Conservation (phyloP, 331 rosid genomes). For the Telfairia occidentalis region DNA sequence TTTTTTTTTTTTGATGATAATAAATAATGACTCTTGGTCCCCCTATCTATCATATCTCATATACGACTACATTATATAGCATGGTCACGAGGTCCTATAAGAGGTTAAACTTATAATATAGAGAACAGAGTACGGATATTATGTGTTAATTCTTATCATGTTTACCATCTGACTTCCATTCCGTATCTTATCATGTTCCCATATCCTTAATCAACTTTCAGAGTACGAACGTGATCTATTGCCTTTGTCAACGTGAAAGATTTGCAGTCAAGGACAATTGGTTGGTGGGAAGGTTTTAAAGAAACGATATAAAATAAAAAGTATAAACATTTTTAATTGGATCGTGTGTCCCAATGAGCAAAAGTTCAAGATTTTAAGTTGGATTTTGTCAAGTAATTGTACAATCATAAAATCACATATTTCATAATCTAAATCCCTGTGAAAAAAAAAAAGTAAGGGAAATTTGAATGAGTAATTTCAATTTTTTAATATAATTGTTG, state of each 20-base stretch:
- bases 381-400: not conserved
- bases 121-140: not conserved
- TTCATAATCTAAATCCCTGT: not conserved
- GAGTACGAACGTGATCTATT: not conserved
- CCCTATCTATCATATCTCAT: not conserved
- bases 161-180: slow-evolving; percentile 22
- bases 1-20: too few relatives aligned
- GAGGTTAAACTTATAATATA: not conserved
- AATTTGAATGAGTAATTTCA: too few relatives aligned
- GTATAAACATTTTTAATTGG: not conserved
- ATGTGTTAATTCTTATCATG: slow-evolving; percentile 22
- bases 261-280: not conserved
- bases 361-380: not conserved
- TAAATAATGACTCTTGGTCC: not conserved
- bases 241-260: not conserved
- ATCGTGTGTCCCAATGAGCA: not conserved
- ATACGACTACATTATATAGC: not conserved
- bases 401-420: not conserved
- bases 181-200: slow-evolving; percentile 18
- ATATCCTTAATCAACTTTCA: slow-evolving; percentile 4
- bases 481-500: too few relatives aligned
- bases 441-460: too few relatives aligned
- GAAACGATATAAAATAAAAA: not conserved
- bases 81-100: not conserved
- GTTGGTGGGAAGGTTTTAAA: not conserved